Conservation (phyloP, 208 protist genomes). For the Tritrichomonas musculus region DNA sequence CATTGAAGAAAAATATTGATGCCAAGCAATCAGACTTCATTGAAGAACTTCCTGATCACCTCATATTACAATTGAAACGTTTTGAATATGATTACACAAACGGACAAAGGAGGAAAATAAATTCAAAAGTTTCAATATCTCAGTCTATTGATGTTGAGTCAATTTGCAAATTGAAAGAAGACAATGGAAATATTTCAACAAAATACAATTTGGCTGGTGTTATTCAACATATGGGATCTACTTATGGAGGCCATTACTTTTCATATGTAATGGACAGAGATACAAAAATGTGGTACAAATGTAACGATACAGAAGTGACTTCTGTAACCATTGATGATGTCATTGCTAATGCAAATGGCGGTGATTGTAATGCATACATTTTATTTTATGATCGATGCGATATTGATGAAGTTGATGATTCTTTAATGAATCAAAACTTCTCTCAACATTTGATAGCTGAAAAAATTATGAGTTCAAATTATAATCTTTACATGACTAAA, state of each 20-base stretch:
- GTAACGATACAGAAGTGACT: not conserved
- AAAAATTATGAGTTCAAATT: not conserved
- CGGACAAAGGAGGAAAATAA: not conserved
- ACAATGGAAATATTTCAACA: not conserved
- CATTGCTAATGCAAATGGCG: not conserved
- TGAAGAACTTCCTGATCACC: not conserved
- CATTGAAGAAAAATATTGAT: not conserved
- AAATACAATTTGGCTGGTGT: not conserved
- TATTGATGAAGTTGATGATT: no score
- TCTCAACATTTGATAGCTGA: no score
- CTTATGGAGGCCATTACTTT: not conserved
- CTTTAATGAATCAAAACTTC: no score
- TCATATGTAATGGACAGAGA: not conserved
- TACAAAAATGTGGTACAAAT: not conserved
- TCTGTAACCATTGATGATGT: not conserved
- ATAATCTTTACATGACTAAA: not conserved
- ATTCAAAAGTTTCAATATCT: not conserved
- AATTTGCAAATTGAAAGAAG: no score
- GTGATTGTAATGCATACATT: not conserved
- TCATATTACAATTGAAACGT: not conserved
- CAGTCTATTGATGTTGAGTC: not conserved
- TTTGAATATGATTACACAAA: conserved; percentile 30
- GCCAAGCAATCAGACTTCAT: not conserved
- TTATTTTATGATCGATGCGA: not conserved
- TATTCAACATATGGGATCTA: not conserved